Base-by-base conservation (phyloP, 768 basidiomycete genomes). In the Porpolomopsis calyptriformis region DNA sequence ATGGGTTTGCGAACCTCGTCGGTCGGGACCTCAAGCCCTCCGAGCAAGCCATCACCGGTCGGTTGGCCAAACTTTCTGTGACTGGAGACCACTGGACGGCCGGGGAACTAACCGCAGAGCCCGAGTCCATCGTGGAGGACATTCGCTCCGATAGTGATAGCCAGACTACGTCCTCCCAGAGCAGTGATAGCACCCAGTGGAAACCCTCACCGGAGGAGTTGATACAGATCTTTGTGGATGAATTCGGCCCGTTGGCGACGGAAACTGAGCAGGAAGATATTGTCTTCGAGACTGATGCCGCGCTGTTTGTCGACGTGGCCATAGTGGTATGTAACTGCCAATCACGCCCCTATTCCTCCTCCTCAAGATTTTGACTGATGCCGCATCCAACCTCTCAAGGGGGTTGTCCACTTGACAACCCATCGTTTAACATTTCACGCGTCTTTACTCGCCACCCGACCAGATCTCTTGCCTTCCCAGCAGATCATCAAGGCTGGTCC, bases 371-470 rank as follows among this genome's bases (percentile, higher is more conserved):
- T 14, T 50, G 11, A 9, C 20, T 16, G 14, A 20, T 33, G 16
- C 37, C 16, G 39, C n/a, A 36, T 16, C 24, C 20, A 3, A n/a
- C 43, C 37, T 46, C 27, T 31, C 43, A 38, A 76, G 69, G 77
- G 80, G 5, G 75, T 77, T 25, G 61, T 81, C 14, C 79, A 82
- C 56, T 57, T 82, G 16, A 84, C 81, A 1, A 79, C 77, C 0
- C 79, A 82, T 58, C 71, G 81, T 3, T 50, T 82, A 16, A 63
- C 77, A 0, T 84, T 84, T 57, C 80, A 82, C 53, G 81, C 81
- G 1, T 71, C 78, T 8, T 57, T 84, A 16, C 68, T 77, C 12
- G 65, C 74, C 0, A 65, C 67, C 20, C 56, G 60, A n/a, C 63
- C 68, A 4, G 67, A 60, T 36, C 47, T 63, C 27, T 47, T 51